These are phyloP conservation scores for Laetiporus sulphureus DNA, from an alignment of 1,284 basidiomycete species.

Conservation along the genomic window DNA sequence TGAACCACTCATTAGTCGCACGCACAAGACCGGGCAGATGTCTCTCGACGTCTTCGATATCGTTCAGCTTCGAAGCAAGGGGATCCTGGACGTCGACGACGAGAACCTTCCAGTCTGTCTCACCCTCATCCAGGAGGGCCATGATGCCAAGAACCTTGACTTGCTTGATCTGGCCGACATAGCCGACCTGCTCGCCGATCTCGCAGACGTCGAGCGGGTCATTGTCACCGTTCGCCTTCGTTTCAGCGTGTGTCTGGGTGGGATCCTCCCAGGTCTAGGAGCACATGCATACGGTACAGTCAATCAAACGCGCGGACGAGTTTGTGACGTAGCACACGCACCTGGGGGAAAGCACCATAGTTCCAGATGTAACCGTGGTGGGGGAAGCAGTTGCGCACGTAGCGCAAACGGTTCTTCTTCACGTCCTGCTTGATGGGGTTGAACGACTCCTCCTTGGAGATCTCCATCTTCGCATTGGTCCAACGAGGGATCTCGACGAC, in stretches of 20 bases:
- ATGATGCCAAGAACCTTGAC: conserved; percentile 99
- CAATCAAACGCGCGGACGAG: background rate
- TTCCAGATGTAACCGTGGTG: conserved; percentile 99
- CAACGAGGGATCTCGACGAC: conserved; percentile 98
- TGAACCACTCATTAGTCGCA: conserved; percentile 97
- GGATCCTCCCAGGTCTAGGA: conserved; percentile 99
- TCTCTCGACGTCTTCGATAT: conserved; percentile 98
- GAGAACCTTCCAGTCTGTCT: conserved; percentile 99
- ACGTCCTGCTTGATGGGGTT: conserved; percentile 99
- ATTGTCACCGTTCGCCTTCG: conserved; percentile 98
- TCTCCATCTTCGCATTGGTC: conserved; percentile 99
- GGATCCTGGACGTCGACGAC: conserved; percentile 98
- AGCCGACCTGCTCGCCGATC: conserved; percentile 98
- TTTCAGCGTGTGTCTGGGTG: conserved; percentile 82
- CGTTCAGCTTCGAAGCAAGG: conserved; percentile 93
- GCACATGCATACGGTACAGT: background rate
- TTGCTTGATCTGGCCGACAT: conserved; percentile 98
- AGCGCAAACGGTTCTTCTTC: conserved; percentile 95
- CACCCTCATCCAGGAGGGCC: conserved; percentile 96
- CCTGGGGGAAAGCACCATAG: conserved; percentile 96
- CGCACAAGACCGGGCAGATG: conserved; percentile 96
- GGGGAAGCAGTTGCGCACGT: conserved; percentile 99
- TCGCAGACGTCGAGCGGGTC: conserved; percentile 99
- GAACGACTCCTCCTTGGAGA: conserved; percentile 94
- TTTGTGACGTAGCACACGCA: conserved; percentile 27